Conservation (phyloP, 192 early-diverging fungal species). For the Coemansia sp. region DNA sequence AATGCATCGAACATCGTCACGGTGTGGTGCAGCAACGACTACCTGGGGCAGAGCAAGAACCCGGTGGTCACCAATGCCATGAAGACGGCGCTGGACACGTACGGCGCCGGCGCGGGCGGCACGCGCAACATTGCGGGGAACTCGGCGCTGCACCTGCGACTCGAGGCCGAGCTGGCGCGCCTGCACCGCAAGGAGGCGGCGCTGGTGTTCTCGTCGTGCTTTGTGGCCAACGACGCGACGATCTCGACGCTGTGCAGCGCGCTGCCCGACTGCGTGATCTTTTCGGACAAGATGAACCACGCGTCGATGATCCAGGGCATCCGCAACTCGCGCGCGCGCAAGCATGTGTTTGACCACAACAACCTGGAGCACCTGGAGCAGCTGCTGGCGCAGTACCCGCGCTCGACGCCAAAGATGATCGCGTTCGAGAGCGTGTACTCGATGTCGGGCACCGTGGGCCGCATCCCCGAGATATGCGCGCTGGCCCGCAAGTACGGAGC, state of each 20-base stretch:
- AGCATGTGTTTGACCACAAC: conserved; percentile 93
- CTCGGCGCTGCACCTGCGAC: conserved; percentile 86
- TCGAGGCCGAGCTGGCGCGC: conserved; percentile 87
- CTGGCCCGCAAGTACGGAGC: conserved; percentile 94
- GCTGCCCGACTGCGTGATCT: conserved; percentile 89
- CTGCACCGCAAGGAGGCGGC: conserved; percentile 90
- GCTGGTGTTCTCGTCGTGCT: conserved; percentile 95
- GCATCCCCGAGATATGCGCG: conserved; percentile 83
- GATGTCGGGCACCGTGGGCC: conserved; percentile 93
- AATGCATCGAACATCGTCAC: conserved; percentile 83
- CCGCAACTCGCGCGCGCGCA: conserved; percentile 80
- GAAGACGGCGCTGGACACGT: conserved; percentile 91
- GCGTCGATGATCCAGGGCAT: conserved; percentile 99
- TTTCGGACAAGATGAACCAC: conserved; percentile 92
- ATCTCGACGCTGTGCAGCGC: conserved; percentile 82
- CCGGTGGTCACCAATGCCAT: conserved; percentile 81
- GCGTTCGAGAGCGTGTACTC: conserved; percentile 97
- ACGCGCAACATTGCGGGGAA: conserved; percentile 99
- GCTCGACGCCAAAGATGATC: conserved; percentile 87
- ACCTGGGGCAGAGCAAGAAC: conserved; percentile 94
- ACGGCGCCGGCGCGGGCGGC: conserved; percentile 97
- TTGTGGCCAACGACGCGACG: conserved; percentile 97
- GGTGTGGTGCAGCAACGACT: conserved; percentile 99
- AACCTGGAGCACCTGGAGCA: conserved; percentile 85
- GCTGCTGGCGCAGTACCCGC: conserved; percentile 74